Evolutionary conservation across 2,329 filamentous ascomycete genomes (phyloP).

Genomic region (Colletotrichum orbiculare): DNA sequence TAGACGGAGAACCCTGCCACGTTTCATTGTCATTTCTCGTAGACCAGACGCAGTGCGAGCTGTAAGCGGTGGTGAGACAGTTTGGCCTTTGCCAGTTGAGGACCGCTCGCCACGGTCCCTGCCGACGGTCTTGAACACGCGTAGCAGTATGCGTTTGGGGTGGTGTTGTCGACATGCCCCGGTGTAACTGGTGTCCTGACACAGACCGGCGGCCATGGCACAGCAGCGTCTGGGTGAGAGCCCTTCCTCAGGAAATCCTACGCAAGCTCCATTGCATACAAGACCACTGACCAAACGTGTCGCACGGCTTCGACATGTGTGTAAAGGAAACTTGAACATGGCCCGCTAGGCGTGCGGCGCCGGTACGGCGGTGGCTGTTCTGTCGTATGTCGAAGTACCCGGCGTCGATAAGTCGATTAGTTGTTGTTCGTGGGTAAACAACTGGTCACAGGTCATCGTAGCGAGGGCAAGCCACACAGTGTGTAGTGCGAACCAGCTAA

Average conservation of each 20-base stretch:
- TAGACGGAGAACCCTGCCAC: slow-evolving; percentile 22
- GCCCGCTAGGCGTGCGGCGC: too few species aligned
- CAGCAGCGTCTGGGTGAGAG: background rate
- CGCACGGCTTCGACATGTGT: too few species aligned
- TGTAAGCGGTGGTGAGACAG: background rate
- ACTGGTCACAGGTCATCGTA: too few species aligned
- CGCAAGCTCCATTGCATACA: background rate
- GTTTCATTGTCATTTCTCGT: slow-evolving; percentile 34
- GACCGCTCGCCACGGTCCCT: slow-evolving; percentile 18
- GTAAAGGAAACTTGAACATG: too few species aligned
- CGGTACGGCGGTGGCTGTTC: too few species aligned
- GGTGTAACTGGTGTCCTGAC: slow-evolving; percentile 37
- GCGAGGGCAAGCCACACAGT: too few species aligned
- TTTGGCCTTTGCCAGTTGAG: slow-evolving; percentile 3
- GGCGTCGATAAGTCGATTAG: too few species aligned
- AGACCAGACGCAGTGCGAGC: slow-evolving; percentile 8
- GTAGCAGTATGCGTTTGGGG: slow-evolving; percentile 35
- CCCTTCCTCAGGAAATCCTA: slow-evolving; percentile 16
- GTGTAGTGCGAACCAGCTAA: too few species aligned
- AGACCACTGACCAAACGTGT: too few species aligned
- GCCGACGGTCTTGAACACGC: slow-evolving; percentile 20
- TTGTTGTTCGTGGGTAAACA: too few species aligned
- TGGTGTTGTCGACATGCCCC: slow-evolving; percentile 38
- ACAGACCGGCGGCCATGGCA: too few species aligned
- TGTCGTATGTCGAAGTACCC: too few species aligned